Base-by-base conservation (phyloP, 208 protist genomes). In the Wallacemonas collosoma region DNA sequence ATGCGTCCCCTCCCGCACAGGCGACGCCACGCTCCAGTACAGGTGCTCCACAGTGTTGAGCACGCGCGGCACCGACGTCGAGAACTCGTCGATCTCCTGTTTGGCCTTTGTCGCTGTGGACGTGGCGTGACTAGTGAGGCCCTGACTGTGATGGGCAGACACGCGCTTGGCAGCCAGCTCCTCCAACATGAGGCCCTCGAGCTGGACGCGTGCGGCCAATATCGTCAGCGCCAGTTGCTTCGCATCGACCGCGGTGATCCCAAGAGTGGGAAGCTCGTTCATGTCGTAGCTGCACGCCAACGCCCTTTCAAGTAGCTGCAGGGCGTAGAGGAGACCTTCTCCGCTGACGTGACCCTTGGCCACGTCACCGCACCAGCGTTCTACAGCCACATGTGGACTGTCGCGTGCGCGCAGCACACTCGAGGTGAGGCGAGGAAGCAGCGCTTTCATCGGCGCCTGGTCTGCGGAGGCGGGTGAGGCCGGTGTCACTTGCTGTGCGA, bases 191-290 rank as follows among this genome's bases (percentile, higher is more conserved):
- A 50, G 44, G 9, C 50, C 64, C 50, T 69, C 64, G 38, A 69
- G 17, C 38, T 9, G 9, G 3, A 69, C 40, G 26, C 47, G 64
- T 9, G 64, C 48, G 7, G 47, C 64, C 48, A 60, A 9, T 36
- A 69, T 6, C 35, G 64, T 56, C 47, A 69, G 64, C 47, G 35
- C 64, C 26, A 69, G 43, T 17, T 69, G 48, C 14, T 55, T 69
- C 7, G 51, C 51, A n/a, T 54, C 64, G 44, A 4, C 17, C 5
- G n/a, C 26, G 5, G 64, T 57, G 5, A 69, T 9, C 1, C 5
- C 62, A 11, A 43, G 41, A 51, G 7, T 1, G 12, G 45, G 45
- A 12, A 6, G 45, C 12, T 12, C 45, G 45, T 50, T 6, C 45
- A n/a, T n/a, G 51, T 39, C 64, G 17, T 55, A 55, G 47, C 7